Conservation (phyloP, 306 rosid species). For the Sicyos baderoa region DNA sequence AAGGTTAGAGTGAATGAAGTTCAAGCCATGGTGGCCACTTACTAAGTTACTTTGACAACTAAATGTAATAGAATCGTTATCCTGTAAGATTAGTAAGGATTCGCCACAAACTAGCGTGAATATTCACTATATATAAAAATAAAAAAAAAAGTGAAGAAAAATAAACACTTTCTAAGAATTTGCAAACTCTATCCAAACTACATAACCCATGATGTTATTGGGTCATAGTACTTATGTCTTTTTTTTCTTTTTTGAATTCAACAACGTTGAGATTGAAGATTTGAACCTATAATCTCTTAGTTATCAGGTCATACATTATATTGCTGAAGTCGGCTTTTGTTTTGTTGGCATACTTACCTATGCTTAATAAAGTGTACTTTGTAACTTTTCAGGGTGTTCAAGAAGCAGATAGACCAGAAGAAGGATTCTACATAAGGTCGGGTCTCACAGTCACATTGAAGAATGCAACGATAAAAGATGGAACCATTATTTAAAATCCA, state of each 20-base stretch:
- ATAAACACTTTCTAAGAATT: background rate
- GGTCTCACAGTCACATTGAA: constrained; percentile 64
- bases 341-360: background rate
- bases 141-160: background rate
- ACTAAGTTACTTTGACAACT: too few species aligned
- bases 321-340: background rate
- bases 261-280: too few species aligned
- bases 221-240: too few species aligned
- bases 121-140: too few species aligned
- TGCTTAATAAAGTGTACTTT: background rate
- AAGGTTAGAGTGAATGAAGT: too few species aligned
- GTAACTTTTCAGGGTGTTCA: constrained; percentile 56
- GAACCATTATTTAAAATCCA: constrained; percentile 46
- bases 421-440: constrained; percentile 68
- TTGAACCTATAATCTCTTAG: too few species aligned
- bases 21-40: too few species aligned
- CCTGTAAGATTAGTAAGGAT: too few species aligned
- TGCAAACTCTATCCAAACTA: background rate
- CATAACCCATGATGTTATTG: background rate
- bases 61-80: too few species aligned
- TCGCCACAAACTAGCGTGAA: too few species aligned
- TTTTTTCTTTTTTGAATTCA: too few species aligned
- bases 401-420: constrained; percentile 67
- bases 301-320: too few species aligned
- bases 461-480: constrained; percentile 76